A percentile compares a stretch with the other conserved stretches of the same genome.
Evolutionary conservation across 495 filamentous ascomycete species (phyloP).

Genomic region (Halenospora varia): DNA sequence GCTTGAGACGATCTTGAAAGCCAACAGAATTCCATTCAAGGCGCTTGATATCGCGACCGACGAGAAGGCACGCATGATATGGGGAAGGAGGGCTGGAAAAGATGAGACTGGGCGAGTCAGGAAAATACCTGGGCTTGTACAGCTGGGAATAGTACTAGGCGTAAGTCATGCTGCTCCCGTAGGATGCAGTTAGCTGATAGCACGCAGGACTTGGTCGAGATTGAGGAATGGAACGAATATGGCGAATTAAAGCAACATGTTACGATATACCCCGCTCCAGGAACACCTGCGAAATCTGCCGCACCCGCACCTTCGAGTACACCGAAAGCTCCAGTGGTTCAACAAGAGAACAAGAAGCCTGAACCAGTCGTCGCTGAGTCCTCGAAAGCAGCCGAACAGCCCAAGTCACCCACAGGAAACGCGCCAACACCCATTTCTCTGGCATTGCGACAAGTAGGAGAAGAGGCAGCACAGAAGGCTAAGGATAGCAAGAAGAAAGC

Average conservation of each 20-base stretch:
- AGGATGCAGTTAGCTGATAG: neutral
- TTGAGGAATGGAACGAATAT: conserved; percentile 99
- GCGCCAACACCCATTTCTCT: conserved; percentile 34
- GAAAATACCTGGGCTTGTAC: conserved; percentile 86
- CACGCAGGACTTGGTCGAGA: conserved; percentile 79
- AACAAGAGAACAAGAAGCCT: conserved; percentile 14
- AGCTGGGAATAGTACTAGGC: conserved; percentile 79
- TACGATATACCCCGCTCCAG: conserved; percentile 43
- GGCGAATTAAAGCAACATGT: conserved; percentile 88
- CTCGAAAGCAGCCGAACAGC: conserved; percentile 18
- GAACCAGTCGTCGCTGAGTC: conserved; percentile 16
- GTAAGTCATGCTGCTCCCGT: conserved; percentile 49
- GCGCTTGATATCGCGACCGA: conserved; percentile 91
- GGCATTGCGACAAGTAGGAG: conserved; percentile 60
- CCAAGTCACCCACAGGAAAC: conserved; percentile 2
- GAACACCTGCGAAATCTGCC: conserved; percentile 25
- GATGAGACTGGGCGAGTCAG: conserved; percentile 55
- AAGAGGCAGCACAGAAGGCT: conserved; percentile 66
- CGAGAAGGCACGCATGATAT: conserved; percentile 85
- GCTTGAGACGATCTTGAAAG: conserved; percentile 92
- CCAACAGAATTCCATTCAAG: conserved; percentile 89
- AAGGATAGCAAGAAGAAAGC: conserved; percentile 38
- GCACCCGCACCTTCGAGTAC: conserved; percentile 26
- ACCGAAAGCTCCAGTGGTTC: conserved; percentile 10
- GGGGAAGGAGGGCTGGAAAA: conserved; percentile 71